Percentiles rank a stretch among this genome's conserved stretches.
These are phyloP conservation scores for Ophiostoma novo-ulmi DNA, from an alignment of 2,329 filamentous ascomycete genomes.

Conservation along the genomic window DNA sequence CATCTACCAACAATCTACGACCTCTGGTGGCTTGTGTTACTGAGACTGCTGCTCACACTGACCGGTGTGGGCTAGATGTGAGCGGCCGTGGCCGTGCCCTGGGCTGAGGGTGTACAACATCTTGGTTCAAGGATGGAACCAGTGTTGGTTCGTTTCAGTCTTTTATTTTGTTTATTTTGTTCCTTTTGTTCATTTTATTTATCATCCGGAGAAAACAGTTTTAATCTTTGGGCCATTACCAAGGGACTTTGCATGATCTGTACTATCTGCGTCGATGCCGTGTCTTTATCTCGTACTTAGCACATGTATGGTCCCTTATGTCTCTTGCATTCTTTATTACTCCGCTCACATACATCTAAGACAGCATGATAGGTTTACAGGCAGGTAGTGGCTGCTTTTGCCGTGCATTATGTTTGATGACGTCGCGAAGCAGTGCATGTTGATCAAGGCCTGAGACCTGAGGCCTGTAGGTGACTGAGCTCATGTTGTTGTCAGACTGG, in stretches of 20 bases:
- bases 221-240: neutral
- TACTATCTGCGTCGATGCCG: neutral
- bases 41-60: neutral
- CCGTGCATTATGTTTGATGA: neutral
- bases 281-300: neutral
- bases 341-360: too few species aligned
- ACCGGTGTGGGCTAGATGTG: neutral
- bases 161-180: too few species aligned
- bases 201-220: too few species aligned
- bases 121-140: neutral
- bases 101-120: neutral
- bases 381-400: neutral
- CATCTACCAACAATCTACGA: too few species aligned
- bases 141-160: neutral
- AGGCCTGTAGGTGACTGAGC: neutral
- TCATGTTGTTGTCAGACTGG: neutral
- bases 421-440: neutral
- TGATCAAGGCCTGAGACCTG: neutral
- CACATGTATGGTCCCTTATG: too few species aligned
- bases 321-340: too few species aligned
- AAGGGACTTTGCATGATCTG: neutral
- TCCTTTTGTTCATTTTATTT: too few species aligned
- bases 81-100: neutral
- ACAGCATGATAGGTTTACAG: neutral
- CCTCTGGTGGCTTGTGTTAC: neutral